Percentiles rank a stretch among this genome's conserved stretches.
Conservation (phyloP, 2,329 filamentous ascomycete genomes). For the Fusarium stilboides region DNA sequence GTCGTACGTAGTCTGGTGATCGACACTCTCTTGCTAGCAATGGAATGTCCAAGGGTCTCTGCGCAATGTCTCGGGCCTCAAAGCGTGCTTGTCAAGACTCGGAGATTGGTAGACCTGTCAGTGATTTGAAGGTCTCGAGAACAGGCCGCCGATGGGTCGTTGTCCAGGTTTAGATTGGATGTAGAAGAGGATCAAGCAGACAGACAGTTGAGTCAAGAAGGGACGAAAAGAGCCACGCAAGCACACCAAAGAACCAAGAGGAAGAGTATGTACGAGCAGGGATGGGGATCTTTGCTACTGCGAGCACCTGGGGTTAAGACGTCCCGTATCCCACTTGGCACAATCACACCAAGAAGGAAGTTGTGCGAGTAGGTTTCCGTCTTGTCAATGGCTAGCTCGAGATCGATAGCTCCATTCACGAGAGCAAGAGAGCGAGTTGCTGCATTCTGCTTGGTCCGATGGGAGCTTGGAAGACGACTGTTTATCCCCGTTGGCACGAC, state of each 20-base stretch:
- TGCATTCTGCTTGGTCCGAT: slow-evolving; percentile 32
- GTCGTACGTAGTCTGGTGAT: slow-evolving; percentile 16
- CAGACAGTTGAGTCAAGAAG: slow-evolving; percentile 12
- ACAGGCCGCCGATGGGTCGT: slow-evolving; percentile 37
- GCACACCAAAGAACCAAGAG: slow-evolving; percentile 17
- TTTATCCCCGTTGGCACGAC: slow-evolving; percentile 35
- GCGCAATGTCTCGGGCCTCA: slow-evolving; percentile 35
- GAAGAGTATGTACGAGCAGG: slow-evolving; percentile 30
- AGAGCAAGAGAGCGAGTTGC: slow-evolving; percentile 22
- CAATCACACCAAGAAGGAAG: slow-evolving; percentile 24
- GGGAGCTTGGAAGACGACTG: slow-evolving; percentile 18
- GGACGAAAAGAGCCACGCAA: slow-evolving; percentile 13
- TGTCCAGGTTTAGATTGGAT: slow-evolving; percentile 34
- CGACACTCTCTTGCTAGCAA: slow-evolving; percentile 2
- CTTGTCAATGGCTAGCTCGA: slow-evolving; percentile 20
- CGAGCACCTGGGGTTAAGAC: slow-evolving; percentile 4
- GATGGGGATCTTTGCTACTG: slow-evolving; percentile 17
- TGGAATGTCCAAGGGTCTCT: slow-evolving; percentile 36
- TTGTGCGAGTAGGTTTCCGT: slow-evolving; percentile 28
- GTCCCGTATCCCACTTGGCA: slow-evolving; percentile 13
- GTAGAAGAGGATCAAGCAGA: background rate
- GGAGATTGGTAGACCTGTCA: slow-evolving; percentile 13
- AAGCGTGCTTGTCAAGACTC: slow-evolving; percentile 15
- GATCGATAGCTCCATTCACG: slow-evolving; percentile 29
- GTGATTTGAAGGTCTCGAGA: slow-evolving; percentile 26